Conservation (phyloP, 73 alveolate species). For the Breviolum minutum region DNA sequence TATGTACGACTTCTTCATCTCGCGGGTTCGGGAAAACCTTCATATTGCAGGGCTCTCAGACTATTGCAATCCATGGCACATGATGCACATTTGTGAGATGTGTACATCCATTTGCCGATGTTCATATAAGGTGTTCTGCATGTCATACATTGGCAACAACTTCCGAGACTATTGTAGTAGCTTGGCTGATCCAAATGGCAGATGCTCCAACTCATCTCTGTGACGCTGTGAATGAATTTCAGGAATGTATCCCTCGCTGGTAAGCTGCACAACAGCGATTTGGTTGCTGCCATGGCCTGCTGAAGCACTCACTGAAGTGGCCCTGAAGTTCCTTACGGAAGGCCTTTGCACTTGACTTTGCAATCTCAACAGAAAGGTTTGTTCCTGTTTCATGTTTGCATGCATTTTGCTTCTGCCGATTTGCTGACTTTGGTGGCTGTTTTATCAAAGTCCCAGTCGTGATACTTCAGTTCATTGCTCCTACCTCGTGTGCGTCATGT, state of each 20-base stretch:
- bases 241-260: slow-evolving; percentile 99
- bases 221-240: slow-evolving; percentile 94
- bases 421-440: neutral
- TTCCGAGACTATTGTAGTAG: slow-evolving; percentile 98
- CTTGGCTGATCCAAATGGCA: neutral
- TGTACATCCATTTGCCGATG: neutral
- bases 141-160: slow-evolving; percentile 99
- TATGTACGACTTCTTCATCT: slow-evolving; percentile 98
- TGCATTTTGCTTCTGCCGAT: neutral
- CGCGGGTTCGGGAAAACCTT: slow-evolving; percentile 99
- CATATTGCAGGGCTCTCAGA: slow-evolving; percentile 97
- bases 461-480: too few species aligned
- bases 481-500: neutral
- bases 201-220: neutral
- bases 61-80: too few species aligned
- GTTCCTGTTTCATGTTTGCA: neutral
- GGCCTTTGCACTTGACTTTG: neutral
- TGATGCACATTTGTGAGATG: neutral
- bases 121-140: slow-evolving; percentile 96
- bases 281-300: slow-evolving; percentile 99
- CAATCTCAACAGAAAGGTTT: neutral
- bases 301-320: slow-evolving; percentile 98
- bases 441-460: neutral
- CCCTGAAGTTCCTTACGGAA: slow-evolving; percentile 97
- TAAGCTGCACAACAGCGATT: slow-evolving; percentile 99